A percentile compares a stretch with the other conserved stretches of the same genome.
phyloP scores from a whole-genome alignment of 805 yeast species.

The Nakazawaea peltata region DNA sequence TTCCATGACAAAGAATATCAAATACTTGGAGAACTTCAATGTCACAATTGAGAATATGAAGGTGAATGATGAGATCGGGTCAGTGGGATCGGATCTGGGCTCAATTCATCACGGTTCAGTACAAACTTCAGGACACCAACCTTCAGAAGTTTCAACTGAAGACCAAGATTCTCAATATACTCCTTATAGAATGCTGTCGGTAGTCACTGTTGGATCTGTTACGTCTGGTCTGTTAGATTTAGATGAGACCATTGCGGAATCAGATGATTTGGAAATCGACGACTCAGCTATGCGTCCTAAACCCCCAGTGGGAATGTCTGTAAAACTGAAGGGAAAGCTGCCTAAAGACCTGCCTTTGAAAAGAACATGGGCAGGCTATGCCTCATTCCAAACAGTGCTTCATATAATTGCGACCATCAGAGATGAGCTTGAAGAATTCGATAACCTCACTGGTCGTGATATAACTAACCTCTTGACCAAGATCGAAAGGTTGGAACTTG shows the following conservation, averaged over 20 bases:
- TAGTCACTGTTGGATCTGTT: background rate
- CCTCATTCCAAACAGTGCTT: slow-evolving; percentile 34
- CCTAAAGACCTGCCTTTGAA: slow-evolving; percentile 41
- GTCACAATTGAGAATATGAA: slow-evolving; percentile 9
- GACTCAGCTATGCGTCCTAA: slow-evolving; percentile 36
- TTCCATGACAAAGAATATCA: slow-evolving; percentile 32
- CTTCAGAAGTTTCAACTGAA: background rate
- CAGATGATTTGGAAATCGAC: slow-evolving; percentile 20
- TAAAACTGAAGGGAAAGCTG: slow-evolving; percentile 43
- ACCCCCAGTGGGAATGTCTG: slow-evolving; percentile 55
- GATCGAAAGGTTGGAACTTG: slow-evolving; percentile 31
- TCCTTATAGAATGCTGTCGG: background rate
- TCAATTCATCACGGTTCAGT: too few species aligned
- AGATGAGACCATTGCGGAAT: too few species aligned
- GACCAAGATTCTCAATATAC: slow-evolving; percentile 1
- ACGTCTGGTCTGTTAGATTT: too few species aligned
- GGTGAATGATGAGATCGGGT: background rate
- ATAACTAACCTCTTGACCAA: slow-evolving; percentile 26
- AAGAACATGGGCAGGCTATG: slow-evolving; percentile 50
- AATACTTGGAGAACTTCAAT: slow-evolving; percentile 6
- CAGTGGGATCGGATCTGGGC: background rate
- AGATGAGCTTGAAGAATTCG: slow-evolving; percentile 21
- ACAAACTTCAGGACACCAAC: background rate
- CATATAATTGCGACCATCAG: slow-evolving; percentile 22
- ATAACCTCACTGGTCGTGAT: slow-evolving; percentile 15